A percentile compares a stretch with the other conserved stretches of the same genome.
These are phyloP conservation scores for Phialocephala subalpina DNA, from an alignment of 2,329 filamentous ascomycete species.

Conservation along the genomic window DNA sequence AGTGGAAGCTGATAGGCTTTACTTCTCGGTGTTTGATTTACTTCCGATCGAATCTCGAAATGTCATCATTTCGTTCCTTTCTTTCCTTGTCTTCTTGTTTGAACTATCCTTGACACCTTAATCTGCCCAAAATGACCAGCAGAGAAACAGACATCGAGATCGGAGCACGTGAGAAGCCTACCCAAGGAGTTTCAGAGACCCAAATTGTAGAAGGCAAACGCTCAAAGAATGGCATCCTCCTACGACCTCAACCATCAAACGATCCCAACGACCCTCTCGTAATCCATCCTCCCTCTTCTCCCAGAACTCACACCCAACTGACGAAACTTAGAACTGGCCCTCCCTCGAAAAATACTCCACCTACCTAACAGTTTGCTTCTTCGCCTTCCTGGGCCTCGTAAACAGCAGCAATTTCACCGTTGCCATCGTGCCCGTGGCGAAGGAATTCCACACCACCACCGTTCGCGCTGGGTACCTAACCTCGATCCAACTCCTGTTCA, in stretches of 20 bases:
- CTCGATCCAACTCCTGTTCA: conserved; percentile 42
- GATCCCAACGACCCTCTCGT: conserved; percentile 31
- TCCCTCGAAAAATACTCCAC: conserved; percentile 34
- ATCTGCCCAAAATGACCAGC: neutral
- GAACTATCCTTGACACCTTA: neutral
- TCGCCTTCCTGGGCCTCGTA: conserved; percentile 49
- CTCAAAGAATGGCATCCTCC: conserved; percentile 17
- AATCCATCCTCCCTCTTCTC: neutral
- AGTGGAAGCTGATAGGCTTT: neutral
- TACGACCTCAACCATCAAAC: conserved; percentile 23
- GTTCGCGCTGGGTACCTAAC: conserved; percentile 37
- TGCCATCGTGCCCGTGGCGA: conserved; percentile 43
- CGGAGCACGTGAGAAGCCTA: neutral
- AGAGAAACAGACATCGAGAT: neutral
- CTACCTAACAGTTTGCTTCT: conserved; percentile 48
- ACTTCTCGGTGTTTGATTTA: neutral
- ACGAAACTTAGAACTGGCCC: conserved; percentile 22
- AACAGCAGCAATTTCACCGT: conserved; percentile 50
- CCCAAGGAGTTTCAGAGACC: conserved; percentile 11
- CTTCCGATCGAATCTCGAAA: neutral
- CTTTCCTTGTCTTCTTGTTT: neutral
- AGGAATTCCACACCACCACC: conserved; percentile 40
- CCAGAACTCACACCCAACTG: neutral
- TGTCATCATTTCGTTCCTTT: neutral
- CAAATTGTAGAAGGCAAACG: conserved; percentile 11